Evolutionary conservation across 768 basidiomycete genomes (phyloP), one percentile per base, ranked within the genome.

Genomic region (Macrolepiota dolichaula): DNA sequence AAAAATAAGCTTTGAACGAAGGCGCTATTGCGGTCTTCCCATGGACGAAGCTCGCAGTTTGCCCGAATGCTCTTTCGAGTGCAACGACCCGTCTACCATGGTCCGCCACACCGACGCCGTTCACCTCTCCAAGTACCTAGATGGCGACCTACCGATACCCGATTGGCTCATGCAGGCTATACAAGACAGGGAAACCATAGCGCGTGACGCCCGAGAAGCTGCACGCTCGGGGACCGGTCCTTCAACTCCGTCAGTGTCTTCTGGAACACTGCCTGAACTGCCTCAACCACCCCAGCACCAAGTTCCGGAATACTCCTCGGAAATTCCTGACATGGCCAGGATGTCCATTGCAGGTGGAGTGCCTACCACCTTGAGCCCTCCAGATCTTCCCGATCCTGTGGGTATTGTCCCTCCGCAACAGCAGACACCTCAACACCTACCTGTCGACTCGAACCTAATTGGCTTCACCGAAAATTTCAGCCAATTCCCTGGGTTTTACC

Each of bases 51-150:
- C 9, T 15, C 27, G 2, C 35, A n/a, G 40, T 42, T 13, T n/a
- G 13, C 13, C 10, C 47, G 32, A 37, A 22, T 57, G 56, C 22
- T 19, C 19, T 22, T 49, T 37, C 35, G 38, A 22, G n/a, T 57
- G 47, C 37, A 49, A 22, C n/a, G 56, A 57, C 46, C 46, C 46
- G 36, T 49, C 56, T 35, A 36, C 46, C 29, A 47, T 57, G 35
- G 7, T 24, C 15, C 46, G 35, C 15, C 56, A 57, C 19, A 50
- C 50, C 4, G 37, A 55, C 47, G 50, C 22, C 19, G 32, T 25
- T 35, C 56, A 57, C 17, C 15, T 36, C 12, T n/a, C 19, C 2
- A 29, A 29, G 0, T 57, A 35, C 47, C 4, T 22, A 6, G 13
- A 57, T 17, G n/a, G 17, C 27, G 25, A 9, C 54, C 52, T 37